Evolutionary conservation across 2,329 filamentous ascomycete species (phyloP).

Genomic region (Rutstroemia sp.): DNA sequence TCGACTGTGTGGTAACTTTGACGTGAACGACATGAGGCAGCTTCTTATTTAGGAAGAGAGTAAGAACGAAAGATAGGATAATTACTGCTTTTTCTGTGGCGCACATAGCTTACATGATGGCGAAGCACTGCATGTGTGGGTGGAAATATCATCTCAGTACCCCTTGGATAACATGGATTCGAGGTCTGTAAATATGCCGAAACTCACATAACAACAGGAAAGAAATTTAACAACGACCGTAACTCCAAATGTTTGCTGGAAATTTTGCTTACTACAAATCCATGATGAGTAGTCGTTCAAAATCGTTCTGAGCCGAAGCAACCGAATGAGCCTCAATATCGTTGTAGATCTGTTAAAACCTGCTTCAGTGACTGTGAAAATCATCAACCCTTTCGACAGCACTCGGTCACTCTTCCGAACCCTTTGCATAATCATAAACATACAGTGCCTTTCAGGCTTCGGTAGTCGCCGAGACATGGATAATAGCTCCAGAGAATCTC

Average conservation of each 20-base stretch:
- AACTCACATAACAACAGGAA: background rate
- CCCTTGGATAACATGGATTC: background rate
- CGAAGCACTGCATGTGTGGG: conserved; percentile 2
- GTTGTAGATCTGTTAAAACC: no score
- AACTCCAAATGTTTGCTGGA: no score
- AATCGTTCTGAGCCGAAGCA: no score
- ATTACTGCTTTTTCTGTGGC: background rate
- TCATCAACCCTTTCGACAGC: no score
- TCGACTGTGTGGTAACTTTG: background rate
- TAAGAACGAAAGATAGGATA: background rate
- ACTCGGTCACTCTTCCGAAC: no score
- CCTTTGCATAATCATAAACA: no score
- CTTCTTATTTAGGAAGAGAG: background rate
- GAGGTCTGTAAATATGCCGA: background rate
- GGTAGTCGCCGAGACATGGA: no score
- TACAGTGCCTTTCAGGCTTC: no score
- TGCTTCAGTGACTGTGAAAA: no score
- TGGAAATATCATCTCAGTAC: background rate
- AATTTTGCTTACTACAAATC: no score
- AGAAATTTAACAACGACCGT: background rate
- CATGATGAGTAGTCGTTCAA: no score
- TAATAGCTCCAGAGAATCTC: background rate
- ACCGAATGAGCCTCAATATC: no score
- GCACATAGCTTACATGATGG: background rate
- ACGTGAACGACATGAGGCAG: background rate